Base-by-base conservation (phyloP, 352 stramenopile genomes). In the Peronospora farinosa region DNA sequence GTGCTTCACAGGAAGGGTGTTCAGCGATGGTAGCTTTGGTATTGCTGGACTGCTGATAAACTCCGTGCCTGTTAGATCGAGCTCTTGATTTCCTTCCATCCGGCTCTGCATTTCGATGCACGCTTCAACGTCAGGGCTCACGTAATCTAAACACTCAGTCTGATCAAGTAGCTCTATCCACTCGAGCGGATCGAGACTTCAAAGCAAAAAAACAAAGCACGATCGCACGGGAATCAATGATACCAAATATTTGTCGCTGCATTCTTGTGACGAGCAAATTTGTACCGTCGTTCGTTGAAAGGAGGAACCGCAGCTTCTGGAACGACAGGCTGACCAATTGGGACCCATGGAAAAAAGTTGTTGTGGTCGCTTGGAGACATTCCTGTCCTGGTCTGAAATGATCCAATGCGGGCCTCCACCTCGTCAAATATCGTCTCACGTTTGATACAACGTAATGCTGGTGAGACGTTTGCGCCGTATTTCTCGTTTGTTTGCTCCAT, bases 161-260 rank as follows among this genome's bases (percentile, higher is more conserved):
- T 61, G 56, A 0, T 67, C 49, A 11, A 90, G 57, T 6, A 90
- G 37, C n/a, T 83, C 69, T 1, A 82, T 58, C 79, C 76, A 90
- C 25, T 85, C 74, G 7, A 44, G 53, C 8, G 57, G 44, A 9
- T 59, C 56, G 6, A 77, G 39, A 8, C 60, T 73, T 21, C 8
- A 42, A 35, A 32, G 38, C 19, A 35, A 16, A 25, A n/a, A 42
- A 10, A 44, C 16, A 15, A n/a, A 44, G 9, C 39, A 44, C 13
- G 39, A 13, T 44, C 21, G 11, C 15, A 16, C 13, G 13, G 39
- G 13, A 10, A 31, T 31, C 13, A 50, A 21, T 40, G 12, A 37
- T 25, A 25, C 32, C 0, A 12, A 28, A 49, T 2, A 43, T 33
- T 17, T 32, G 3, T 37, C 13, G n/a, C n/a, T 15, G 12, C 2